Percentiles rank a stretch among this genome's conserved stretches.
These are phyloP conservation scores for Jaltomata sinuosa DNA, from an alignment of 257 asterid genomes.

Conservation along the genomic window DNA sequence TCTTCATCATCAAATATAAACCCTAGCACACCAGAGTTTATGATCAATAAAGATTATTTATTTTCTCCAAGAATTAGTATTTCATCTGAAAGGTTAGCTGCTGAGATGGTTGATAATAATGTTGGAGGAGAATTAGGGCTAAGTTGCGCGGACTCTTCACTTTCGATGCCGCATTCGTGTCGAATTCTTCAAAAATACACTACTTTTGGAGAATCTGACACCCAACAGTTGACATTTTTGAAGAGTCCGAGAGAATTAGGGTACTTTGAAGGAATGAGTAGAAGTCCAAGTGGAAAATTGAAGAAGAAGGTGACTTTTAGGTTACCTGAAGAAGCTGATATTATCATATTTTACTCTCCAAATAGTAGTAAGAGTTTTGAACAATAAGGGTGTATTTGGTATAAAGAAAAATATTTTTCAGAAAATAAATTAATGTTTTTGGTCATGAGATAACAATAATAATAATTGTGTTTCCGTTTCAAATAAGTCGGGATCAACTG, in stretches of 20 bases:
- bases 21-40: neutral
- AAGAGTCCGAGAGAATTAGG: neutral
- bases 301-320: conserved; percentile 24
- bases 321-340: conserved; percentile 18
- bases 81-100: neutral
- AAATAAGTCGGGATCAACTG: no score
- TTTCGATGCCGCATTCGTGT: no score
- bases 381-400: neutral
- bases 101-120: neutral
- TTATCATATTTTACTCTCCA: neutral
- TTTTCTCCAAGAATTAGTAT: neutral
- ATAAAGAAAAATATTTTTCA: no score
- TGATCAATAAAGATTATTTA: neutral
- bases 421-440: no score
- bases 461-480: no score
- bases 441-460: no score
- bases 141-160: no score
- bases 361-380: neutral
- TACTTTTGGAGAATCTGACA: no score
- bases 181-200: no score
- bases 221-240: no score
- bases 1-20: neutral
- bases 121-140: neutral
- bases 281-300: conserved; percentile 1
- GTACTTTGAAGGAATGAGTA: neutral